These are phyloP conservation scores for Physcomitrellopsis africana DNA, from an alignment of 225 moss, liverwort and hornwort genomes.

Conservation along the genomic window DNA sequence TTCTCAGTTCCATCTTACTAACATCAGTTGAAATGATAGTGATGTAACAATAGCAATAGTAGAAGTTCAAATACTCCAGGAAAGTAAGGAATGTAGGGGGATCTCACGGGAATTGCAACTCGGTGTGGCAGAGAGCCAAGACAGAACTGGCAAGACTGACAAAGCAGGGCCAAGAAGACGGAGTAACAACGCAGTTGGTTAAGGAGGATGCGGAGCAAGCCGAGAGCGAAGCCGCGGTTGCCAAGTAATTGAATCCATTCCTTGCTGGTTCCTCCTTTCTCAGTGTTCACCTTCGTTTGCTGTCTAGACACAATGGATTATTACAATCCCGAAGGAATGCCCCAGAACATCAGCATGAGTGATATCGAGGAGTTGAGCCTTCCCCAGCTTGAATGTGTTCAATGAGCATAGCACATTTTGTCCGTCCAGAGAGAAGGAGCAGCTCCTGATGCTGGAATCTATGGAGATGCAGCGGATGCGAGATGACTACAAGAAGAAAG, in stretches of 20 bases:
- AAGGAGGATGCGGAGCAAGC: constrained; percentile 83
- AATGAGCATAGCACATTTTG: not conserved
- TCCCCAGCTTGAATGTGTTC: not conserved
- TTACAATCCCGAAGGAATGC: not conserved
- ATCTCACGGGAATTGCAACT: not conserved
- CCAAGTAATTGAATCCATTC: constrained; percentile 31
- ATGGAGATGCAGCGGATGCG: constrained; percentile 55
- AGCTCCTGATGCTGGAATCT: constrained; percentile 62
- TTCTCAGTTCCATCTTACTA: not conserved
- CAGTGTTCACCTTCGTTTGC: not conserved
- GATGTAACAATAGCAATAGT: not conserved
- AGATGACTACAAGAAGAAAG: constrained; percentile 72
- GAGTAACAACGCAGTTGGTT: constrained; percentile 60
- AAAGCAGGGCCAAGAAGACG: constrained; percentile 56
- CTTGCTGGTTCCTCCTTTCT: not conserved
- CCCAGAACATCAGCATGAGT: no score
- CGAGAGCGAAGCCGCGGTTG: constrained; percentile 62
- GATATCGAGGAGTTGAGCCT: not conserved
- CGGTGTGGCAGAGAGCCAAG: constrained; percentile 47
- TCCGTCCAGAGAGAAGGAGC: constrained; percentile 67
- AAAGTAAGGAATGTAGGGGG: not conserved
- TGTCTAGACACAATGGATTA: accelerated
- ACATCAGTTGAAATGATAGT: not conserved
- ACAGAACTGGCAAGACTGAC: constrained; percentile 58
- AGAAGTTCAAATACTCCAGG: not conserved